These are phyloP conservation scores for Rosa rugosa DNA, from an alignment of 306 rosid species.

Conservation along the genomic window DNA sequence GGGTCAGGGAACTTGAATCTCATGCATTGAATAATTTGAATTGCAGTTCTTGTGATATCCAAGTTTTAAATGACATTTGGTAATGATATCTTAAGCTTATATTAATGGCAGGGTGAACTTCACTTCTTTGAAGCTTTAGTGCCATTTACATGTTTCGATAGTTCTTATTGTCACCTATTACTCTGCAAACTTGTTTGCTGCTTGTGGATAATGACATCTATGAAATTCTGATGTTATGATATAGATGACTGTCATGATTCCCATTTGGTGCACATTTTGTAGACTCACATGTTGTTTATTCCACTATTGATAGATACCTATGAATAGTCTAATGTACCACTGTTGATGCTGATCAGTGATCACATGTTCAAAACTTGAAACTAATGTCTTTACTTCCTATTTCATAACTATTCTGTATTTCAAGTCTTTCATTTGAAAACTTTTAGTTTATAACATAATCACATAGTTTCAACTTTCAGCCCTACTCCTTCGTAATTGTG, in stretches of 20 bases:
- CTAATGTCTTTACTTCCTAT: background rate
- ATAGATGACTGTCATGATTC: background rate
- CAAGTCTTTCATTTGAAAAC: background rate
- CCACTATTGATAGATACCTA: background rate
- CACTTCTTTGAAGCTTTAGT: background rate
- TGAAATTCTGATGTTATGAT: background rate
- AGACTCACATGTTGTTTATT: background rate
- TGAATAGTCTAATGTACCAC: background rate
- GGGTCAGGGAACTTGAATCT: background rate
- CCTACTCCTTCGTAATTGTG: background rate
- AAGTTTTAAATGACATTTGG: background rate
- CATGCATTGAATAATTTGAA: background rate
- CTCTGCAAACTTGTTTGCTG: background rate
- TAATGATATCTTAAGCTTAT: background rate
- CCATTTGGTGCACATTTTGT: background rate
- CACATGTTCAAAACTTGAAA: background rate
- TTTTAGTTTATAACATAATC: background rate
- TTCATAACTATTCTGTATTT: background rate
- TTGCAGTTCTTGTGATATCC: background rate
- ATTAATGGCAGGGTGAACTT: background rate
- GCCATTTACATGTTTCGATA: background rate
- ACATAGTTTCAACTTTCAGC: background rate
- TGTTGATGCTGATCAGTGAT: background rate
- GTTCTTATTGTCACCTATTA: background rate
- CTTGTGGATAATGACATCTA: background rate